Evolutionary conservation across 2,329 filamentous ascomycete species (phyloP), one percentile per base, ranked within the genome.

Genomic region (Alternaria postmessia): DNA sequence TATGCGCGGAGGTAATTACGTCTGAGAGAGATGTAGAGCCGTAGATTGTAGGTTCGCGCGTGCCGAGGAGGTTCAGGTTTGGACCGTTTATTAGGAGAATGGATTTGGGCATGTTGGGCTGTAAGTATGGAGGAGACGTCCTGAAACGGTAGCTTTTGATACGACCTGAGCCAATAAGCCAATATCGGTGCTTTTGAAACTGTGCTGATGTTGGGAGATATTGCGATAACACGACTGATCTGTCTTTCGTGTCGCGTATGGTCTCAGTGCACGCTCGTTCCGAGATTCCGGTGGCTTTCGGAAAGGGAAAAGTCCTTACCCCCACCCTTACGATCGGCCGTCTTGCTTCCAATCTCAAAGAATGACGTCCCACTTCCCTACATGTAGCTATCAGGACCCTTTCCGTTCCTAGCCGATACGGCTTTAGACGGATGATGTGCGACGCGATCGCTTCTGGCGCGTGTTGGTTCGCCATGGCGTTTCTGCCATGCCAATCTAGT

Each of bases 11-110:
- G 2, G 76, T 60, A 47, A 87, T 82, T 16, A 94, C 84, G 65
- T 91, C 86, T 20, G 81, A 51, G 12, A 94, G 87, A 0, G 90
- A 92, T 0, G 87, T 88, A 62, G 81, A 83, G 72, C 91, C 91
- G 80, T 94, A 93, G 70, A 92, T 85, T 28, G 87, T 81, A 16
- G 91, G 91, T 75, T 94, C 91, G 22, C 91, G 85, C 12, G 87
- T 89, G 36, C 91, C 91, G 30, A 94, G 85, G 51, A 94, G 88
- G 80, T 93, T 93, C 69, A 94, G 88, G 77, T 94, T 94, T 32
- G 91, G 90, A n/a, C 91, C 91, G 78, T 93, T 93, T 81, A 93
- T 88, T 66, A 93, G 83, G 68, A 93, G 88, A 73, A 93, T 88
- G 18, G 73, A 72, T 65, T 78, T 79, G 39, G 77, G 67, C 79